A percentile compares a stretch with the other conserved stretches of the same genome.
Evolutionary conservation across 2,329 filamentous ascomycete species (phyloP).

Genomic region (Fusarium tjaetaba): DNA sequence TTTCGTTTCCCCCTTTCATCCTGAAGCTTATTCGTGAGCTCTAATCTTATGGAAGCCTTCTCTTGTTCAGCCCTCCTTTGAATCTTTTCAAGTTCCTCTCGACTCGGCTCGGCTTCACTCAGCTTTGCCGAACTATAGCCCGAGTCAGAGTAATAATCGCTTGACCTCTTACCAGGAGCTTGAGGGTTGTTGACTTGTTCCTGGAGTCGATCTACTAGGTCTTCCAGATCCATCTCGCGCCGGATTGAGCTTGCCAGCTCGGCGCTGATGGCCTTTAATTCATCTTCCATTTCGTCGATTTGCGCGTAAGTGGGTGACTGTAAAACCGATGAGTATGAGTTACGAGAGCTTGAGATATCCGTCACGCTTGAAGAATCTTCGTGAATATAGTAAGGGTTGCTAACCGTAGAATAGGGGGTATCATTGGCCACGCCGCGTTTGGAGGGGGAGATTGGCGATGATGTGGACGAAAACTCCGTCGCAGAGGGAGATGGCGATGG

Average conservation of each 20-base stretch:
- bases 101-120: slow-evolving; percentile 70
- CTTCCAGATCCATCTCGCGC: slow-evolving; percentile 95
- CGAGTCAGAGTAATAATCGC: slow-evolving; percentile 98
- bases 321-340: slow-evolving; percentile 61
- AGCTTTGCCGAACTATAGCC: slow-evolving; percentile 86
- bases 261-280: slow-evolving; percentile 90
- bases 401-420: slow-evolving; percentile 40
- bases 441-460: slow-evolving; percentile 61
- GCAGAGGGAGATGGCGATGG: slow-evolving; percentile 58
- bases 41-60: slow-evolving; percentile 84
- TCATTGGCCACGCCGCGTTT: slow-evolving; percentile 50
- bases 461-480: slow-evolving; percentile 64
- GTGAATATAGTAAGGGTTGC: slow-evolving; percentile 45
- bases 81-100: slow-evolving; percentile 82
- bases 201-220: slow-evolving; percentile 88
- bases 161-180: slow-evolving; percentile 76
- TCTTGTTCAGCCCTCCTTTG: slow-evolving; percentile 90
- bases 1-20: slow-evolving; percentile 83
- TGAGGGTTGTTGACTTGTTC: slow-evolving; percentile 72
- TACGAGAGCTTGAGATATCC: slow-evolving; percentile 59
- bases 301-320: slow-evolving; percentile 60
- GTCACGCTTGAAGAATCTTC: slow-evolving; percentile 51
- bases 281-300: slow-evolving; percentile 91
- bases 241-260: slow-evolving; percentile 94
- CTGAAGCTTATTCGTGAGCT: slow-evolving; percentile 86